Percentiles rank a stretch among this genome's conserved stretches.
These are phyloP conservation scores for Neofusicoccum kwambonambiense DNA, from an alignment of 2,329 filamentous ascomycete genomes.

Conservation along the genomic window DNA sequence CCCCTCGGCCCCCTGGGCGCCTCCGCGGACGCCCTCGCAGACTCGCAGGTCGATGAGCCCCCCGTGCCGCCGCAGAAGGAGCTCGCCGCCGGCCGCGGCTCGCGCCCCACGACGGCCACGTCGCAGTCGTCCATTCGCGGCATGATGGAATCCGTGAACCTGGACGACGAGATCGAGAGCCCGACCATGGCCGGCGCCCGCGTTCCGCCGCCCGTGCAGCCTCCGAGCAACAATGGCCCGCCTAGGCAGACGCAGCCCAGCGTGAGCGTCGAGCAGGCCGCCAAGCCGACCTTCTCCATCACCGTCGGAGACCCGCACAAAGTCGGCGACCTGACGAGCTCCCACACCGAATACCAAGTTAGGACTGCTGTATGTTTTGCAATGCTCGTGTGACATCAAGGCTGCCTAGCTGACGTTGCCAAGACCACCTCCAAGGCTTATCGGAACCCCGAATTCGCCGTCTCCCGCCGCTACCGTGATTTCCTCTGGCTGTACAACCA, in stretches of 20 bases:
- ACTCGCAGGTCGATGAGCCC: slow-evolving; percentile 54
- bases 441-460: slow-evolving; percentile 85
- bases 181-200: slow-evolving; percentile 53
- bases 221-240: slow-evolving; percentile 45
- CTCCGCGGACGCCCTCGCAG: slow-evolving; percentile 51
- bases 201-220: slow-evolving; percentile 63
- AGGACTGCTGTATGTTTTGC: slow-evolving; percentile 70
- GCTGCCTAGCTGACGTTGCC: slow-evolving; percentile 13
- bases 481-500: slow-evolving; percentile 98
- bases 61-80: slow-evolving; percentile 67
- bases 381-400: neutral
- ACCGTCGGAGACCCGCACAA: slow-evolving; percentile 95
- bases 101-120: slow-evolving; percentile 53
- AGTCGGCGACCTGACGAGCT: slow-evolving; percentile 93
- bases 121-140: slow-evolving; percentile 51
- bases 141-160: slow-evolving; percentile 65
- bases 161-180: slow-evolving; percentile 64
- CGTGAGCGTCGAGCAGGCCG: slow-evolving; percentile 86
- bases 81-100: slow-evolving; percentile 48
- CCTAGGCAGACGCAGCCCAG: slow-evolving; percentile 66
- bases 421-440: slow-evolving; percentile 96
- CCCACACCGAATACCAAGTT: slow-evolving; percentile 96
- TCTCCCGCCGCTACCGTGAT: slow-evolving; percentile 90
- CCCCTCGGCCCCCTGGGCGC: slow-evolving; percentile 76
- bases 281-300: slow-evolving; percentile 88